Conservation (phyloP, 805 yeast species). For the Candida chauliodis region DNA sequence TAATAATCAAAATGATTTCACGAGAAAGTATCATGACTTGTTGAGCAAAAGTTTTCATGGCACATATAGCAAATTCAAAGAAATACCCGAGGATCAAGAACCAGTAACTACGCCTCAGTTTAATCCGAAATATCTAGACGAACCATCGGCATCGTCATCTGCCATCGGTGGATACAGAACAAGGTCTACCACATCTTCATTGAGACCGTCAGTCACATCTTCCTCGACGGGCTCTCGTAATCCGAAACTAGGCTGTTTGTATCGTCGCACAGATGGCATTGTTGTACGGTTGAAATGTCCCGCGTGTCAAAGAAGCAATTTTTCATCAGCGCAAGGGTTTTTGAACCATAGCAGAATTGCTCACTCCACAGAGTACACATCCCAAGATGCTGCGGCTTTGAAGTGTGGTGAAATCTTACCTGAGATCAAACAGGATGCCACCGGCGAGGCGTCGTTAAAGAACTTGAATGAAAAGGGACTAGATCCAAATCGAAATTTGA, state of each 20-base stretch:
- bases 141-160: not conserved
- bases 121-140: not conserved
- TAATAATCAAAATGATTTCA: constrained; percentile 42
- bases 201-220: constrained; percentile 47
- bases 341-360: constrained; percentile 73
- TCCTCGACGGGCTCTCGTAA: constrained; percentile 18
- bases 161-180: constrained; percentile 32
- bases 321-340: constrained; percentile 78
- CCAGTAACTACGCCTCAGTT: not conserved
- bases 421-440: constrained; percentile 54
- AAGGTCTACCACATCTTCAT: constrained; percentile 48
- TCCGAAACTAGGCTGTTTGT: constrained; percentile 46
- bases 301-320: constrained; percentile 63
- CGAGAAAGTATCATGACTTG: constrained; percentile 38
- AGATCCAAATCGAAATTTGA: constrained; percentile 43
- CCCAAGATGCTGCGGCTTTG: constrained; percentile 73
- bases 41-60: constrained; percentile 31
- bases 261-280: constrained; percentile 66
- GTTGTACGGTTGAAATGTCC: constrained; percentile 67
- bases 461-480: constrained; percentile 31
- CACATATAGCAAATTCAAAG: constrained; percentile 19
- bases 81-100: constrained; percentile 1
- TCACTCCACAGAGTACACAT: constrained; percentile 64
- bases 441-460: constrained; percentile 39
- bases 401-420: constrained; percentile 58